Percentiles rank a stretch among this genome's conserved stretches.
phyloP scores from a whole-genome alignment of 202 grass and related monocot genomes.

The Digitaria exilis region DNA sequence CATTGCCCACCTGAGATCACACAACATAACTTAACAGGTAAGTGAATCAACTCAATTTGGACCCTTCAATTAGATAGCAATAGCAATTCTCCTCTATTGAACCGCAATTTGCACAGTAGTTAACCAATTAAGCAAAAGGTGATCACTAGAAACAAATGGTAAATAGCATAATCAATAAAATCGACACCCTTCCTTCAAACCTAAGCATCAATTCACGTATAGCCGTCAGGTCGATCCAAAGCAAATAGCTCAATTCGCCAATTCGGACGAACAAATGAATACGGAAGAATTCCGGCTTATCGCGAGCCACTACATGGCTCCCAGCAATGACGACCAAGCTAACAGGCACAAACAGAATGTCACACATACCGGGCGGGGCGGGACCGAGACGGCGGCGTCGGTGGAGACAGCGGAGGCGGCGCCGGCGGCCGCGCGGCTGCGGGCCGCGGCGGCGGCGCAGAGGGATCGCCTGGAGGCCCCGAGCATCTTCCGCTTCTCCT shows the following conservation, averaged over 20 bases:
- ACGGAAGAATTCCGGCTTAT: background rate
- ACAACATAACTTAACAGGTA: background rate
- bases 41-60: background rate
- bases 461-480: slow-evolving; percentile 74
- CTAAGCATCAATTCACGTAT: background rate
- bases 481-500: slow-evolving; percentile 50
- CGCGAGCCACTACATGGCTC: background rate
- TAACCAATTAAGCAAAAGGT: background rate
- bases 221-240: background rate
- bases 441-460: slow-evolving; percentile 45
- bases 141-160: background rate
- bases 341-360: background rate
- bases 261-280: background rate
- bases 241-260: background rate
- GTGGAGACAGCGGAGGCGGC: slow-evolving; percentile 39
- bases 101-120: background rate
- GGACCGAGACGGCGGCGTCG: slow-evolving; percentile 21
- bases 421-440: slow-evolving; percentile 38
- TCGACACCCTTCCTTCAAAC: background rate
- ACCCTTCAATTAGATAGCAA: background rate
- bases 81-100: background rate
- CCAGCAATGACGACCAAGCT: background rate
- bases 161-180: background rate
- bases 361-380: slow-evolving; percentile 33
- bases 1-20: slow-evolving; percentile 51